Evolutionary conservation across 352 stramenopile species (phyloP).

Genomic region (Pythium myriotylum): DNA sequence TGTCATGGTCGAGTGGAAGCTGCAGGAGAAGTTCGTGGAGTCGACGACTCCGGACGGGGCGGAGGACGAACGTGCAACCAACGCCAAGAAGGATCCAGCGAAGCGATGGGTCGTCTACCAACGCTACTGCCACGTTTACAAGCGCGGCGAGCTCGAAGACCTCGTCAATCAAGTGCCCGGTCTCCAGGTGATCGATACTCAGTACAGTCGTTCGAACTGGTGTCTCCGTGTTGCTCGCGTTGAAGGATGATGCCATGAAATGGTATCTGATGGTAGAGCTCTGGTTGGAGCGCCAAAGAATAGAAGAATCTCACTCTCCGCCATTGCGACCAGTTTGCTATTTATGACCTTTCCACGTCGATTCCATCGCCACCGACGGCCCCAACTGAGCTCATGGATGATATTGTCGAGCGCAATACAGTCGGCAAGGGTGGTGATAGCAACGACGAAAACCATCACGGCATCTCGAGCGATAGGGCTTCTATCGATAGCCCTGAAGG

Average conservation of each 20-base stretch:
- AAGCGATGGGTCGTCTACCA: conserved; percentile 83
- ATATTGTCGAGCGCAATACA: no score
- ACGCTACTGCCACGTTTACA: conserved; percentile 86
- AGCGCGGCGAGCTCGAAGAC: conserved; percentile 61
- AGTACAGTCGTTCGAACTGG: conserved; percentile 86
- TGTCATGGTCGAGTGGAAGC: conserved; percentile 87
- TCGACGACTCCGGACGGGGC: neutral
- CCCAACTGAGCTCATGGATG: no score
- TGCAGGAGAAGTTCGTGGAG: conserved; percentile 77
- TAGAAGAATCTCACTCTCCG: no score
- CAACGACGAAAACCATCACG: neutral
- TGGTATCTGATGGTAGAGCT: neutral
- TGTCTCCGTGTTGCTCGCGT: conserved; percentile 55
- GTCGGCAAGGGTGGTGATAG: no score
- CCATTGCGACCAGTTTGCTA: no score
- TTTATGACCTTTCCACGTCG: no score
- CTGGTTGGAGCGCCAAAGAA: no score
- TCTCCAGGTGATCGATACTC: conserved; percentile 55
- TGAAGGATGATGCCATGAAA: conserved; percentile 5
- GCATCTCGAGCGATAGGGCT: neutral
- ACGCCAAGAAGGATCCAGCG: conserved; percentile 44
- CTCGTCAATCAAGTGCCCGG: conserved; percentile 59
- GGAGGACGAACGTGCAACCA: conserved; percentile 10
- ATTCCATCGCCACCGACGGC: no score
- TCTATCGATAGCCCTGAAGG: neutral